Conservation (phyloP, 192 early-diverging fungal genomes). For the Backusella liffmaniae region DNA sequence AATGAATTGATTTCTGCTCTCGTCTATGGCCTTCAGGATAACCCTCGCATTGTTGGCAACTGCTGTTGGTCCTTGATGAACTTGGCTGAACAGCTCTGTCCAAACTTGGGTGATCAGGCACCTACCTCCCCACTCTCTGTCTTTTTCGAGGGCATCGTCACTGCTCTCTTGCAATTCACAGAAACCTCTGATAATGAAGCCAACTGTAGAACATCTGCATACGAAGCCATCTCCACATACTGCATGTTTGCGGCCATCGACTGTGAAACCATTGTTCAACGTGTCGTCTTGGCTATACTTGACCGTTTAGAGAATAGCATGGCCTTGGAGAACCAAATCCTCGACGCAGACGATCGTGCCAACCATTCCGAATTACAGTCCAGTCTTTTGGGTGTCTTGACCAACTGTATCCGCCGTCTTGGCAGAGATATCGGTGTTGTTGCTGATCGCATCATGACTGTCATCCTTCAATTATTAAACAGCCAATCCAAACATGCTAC, state of each 20-base stretch:
- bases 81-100: slow-evolving; percentile 81
- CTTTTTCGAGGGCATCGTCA: slow-evolving; percentile 84
- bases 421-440: slow-evolving; percentile 68
- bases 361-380: slow-evolving; percentile 86
- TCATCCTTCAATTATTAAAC: slow-evolving; percentile 74
- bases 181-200: slow-evolving; percentile 70
- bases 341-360: slow-evolving; percentile 81
- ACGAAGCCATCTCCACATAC: slow-evolving; percentile 90
- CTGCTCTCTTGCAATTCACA: slow-evolving; percentile 73
- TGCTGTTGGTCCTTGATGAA: slow-evolving; percentile 97
- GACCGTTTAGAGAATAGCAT: slow-evolving; percentile 80
- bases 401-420: slow-evolving; percentile 80
- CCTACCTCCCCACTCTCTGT: slow-evolving; percentile 72
- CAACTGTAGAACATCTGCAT: slow-evolving; percentile 88
- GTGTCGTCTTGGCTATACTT: slow-evolving; percentile 73
- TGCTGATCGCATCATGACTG: slow-evolving; percentile 90
- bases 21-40: slow-evolving; percentile 81
- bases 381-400: slow-evolving; percentile 89
- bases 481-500: slow-evolving; percentile 74
- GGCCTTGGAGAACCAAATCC: slow-evolving; percentile 62
- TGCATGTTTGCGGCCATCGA: slow-evolving; percentile 69
- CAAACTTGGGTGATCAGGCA: slow-evolving; percentile 49
- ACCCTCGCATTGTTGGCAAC: slow-evolving; percentile 87
- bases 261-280: slow-evolving; percentile 71
- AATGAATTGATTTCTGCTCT: slow-evolving; percentile 73